Evolutionary conservation across 164 flowering plant species (phyloP).

Genomic region (Vitis cinerea): DNA sequence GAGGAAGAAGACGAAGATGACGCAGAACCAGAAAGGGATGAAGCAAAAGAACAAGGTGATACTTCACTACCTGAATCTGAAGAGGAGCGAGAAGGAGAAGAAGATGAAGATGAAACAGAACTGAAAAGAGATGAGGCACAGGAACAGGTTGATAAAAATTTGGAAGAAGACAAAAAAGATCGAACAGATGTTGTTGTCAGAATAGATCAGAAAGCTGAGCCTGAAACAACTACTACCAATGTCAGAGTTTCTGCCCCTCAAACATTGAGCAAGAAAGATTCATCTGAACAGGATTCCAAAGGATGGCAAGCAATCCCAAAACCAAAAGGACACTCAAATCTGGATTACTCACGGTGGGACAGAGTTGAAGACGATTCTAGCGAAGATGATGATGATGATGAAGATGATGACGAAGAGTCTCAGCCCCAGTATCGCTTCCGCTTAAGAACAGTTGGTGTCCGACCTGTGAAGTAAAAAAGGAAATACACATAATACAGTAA

Average conservation of each 20-base stretch:
- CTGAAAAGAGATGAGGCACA: constrained; percentile 9
- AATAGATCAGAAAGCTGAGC: constrained; percentile 14
- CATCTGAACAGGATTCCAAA: constrained; percentile 31
- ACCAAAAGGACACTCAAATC: constrained; percentile 81
- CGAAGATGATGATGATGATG: constrained; percentile 61
- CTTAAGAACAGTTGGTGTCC: constrained; percentile 72
- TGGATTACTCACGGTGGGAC: constrained; percentile 96
- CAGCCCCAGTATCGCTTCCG: constrained; percentile 85
- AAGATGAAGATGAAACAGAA: constrained; percentile 16
- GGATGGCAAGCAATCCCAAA: constrained; percentile 88
- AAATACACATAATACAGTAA: background rate
- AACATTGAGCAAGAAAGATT: constrained; percentile 18
- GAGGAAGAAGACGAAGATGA: constrained; percentile 31
- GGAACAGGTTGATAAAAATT: background rate
- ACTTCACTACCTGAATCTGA: constrained; percentile 91
- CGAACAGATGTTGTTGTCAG: background rate
- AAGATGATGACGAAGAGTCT: constrained; percentile 63
- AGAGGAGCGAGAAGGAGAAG: constrained; percentile 48
- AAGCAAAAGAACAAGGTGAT: constrained; percentile 6
- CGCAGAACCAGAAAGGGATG: constrained; percentile 15
- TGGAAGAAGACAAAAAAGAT: background rate
- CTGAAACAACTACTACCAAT: background rate
- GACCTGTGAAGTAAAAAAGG: constrained; percentile 57
- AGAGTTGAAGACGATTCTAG: constrained; percentile 79
- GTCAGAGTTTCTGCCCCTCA: constrained; percentile 19